Percentiles rank a stretch among this genome's conserved stretches.
Evolutionary conservation across 352 stramenopile genomes (phyloP).

Genomic region (Peronospora farinosa): DNA sequence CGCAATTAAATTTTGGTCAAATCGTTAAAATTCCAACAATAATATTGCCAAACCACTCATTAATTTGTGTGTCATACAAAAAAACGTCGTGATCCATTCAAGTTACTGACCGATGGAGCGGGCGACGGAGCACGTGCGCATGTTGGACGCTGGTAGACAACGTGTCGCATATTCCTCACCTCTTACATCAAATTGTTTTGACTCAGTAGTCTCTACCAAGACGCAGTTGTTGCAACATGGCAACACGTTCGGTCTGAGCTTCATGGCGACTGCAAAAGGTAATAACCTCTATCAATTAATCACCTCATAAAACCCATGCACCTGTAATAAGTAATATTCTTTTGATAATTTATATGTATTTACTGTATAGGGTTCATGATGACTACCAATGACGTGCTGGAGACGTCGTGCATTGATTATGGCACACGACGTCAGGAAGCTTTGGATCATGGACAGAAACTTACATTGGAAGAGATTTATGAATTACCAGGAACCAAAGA

Average conservation of each 20-base stretch:
- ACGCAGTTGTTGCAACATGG: conserved; percentile 53
- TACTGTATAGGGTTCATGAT: conserved; percentile 39
- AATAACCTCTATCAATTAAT: conserved; percentile 8
- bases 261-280: conserved; percentile 40
- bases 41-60: neutral
- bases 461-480: conserved; percentile 41
- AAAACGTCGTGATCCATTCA: conserved; percentile 5
- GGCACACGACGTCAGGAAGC: conserved; percentile 38
- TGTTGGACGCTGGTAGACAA: conserved; percentile 61
- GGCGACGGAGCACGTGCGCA: conserved; percentile 71
- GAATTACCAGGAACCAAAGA: conserved; percentile 29
- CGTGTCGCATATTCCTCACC: conserved; percentile 34
- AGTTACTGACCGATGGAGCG: conserved; percentile 22
- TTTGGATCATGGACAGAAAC: conserved; percentile 51
- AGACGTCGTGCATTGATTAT: conserved; percentile 38
- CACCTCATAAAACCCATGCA: too few relatives aligned
- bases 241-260: conserved; percentile 52
- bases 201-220: conserved; percentile 32
- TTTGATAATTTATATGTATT: conserved; percentile 3
- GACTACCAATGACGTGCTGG: conserved; percentile 28
- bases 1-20: too few relatives aligned
- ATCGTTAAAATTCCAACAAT: too few relatives aligned
- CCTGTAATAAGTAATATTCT: too few relatives aligned
- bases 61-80: conserved; percentile 12
- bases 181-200: conserved; percentile 25